phyloP scores from a whole-genome alignment of 805 yeast species.

The Hanseniaspora opuntiae region DNA sequence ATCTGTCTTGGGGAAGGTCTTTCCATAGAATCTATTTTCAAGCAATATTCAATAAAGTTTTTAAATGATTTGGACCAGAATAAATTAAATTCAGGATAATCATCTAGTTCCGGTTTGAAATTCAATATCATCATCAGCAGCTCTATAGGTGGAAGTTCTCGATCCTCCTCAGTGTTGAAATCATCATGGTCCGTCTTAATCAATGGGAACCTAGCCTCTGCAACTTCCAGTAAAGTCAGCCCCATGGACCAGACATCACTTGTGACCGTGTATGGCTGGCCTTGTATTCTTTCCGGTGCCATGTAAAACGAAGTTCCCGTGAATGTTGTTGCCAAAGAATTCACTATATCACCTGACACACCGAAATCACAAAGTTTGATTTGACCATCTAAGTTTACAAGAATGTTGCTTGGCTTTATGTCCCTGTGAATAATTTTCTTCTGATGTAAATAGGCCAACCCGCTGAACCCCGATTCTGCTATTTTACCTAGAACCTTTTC shows the following conservation, averaged over 20 bases:
- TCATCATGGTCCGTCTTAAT: conserved; percentile 33
- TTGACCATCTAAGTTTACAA: conserved; percentile 61
- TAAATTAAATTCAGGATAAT: conserved; percentile 62
- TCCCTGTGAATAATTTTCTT: conserved; percentile 86
- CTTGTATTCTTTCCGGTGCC: conserved; percentile 97
- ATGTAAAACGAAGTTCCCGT: conserved; percentile 95
- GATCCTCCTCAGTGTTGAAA: conserved; percentile 16
- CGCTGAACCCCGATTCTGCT: conserved; percentile 72
- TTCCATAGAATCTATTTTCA: conserved; percentile 63
- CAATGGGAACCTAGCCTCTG: conserved; percentile 82
- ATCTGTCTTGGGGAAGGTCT: conserved; percentile 90
- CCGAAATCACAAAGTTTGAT: conserved; percentile 95
- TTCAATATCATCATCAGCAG: conserved; percentile 67
- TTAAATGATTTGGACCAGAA: conserved; percentile 73
- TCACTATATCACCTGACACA: conserved; percentile 91
- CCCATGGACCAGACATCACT: conserved; percentile 97
- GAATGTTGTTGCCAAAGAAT: conserved; percentile 88
- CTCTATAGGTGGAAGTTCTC: conserved; percentile 65
- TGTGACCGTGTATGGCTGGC: conserved; percentile 87
- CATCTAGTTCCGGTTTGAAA: conserved; percentile 65
- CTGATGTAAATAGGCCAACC: conserved; percentile 76
- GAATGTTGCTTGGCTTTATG: conserved; percentile 87
- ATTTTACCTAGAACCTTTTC: conserved; percentile 86
- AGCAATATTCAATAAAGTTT: conserved; percentile 65
- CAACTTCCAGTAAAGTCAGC: conserved; percentile 79